Conservation (phyloP, 306 rosid genomes). For the Mucuna pruriens region DNA sequence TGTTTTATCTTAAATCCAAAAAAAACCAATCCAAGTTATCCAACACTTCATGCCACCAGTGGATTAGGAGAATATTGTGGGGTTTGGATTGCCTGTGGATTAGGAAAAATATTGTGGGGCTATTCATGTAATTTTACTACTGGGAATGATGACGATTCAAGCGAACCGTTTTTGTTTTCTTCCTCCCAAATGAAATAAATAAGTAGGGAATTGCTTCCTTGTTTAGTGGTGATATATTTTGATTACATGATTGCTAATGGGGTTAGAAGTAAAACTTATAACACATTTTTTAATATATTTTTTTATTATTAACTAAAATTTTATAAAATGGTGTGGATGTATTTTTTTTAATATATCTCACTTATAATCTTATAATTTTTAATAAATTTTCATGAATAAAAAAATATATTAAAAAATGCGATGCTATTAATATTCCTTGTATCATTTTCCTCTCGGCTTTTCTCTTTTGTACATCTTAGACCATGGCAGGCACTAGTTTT, state of each 20-base stretch:
- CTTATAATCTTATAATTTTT: no score
- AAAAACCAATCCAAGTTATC: no score
- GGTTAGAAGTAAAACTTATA: slow-evolving; percentile 48
- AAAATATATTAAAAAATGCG: no score
- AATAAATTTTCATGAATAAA: no score
- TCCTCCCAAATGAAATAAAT: slow-evolving; percentile 22
- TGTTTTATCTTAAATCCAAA: no score
- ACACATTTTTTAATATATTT: no score
- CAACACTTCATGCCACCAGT: no score
- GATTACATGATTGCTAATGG: slow-evolving; percentile 34
- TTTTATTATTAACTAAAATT: no score
- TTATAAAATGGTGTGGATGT: no score
- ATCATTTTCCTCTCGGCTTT: slow-evolving; percentile 41
- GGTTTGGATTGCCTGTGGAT: slow-evolving; percentile 17
- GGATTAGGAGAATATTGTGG: background rate
- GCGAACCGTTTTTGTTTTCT: slow-evolving; percentile 31
- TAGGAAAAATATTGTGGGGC: slow-evolving; percentile 16
- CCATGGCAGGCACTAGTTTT: slow-evolving; percentile 49
- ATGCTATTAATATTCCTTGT: no score
- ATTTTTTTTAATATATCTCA: no score
- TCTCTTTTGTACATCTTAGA: slow-evolving; percentile 56
- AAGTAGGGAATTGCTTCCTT: slow-evolving; percentile 56
- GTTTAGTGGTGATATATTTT: slow-evolving; percentile 44
- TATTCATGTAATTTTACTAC: slow-evolving; percentile 36
- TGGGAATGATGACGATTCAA: slow-evolving; percentile 41